These are phyloP conservation scores for Talaromyces liani DNA, from an alignment of 495 filamentous ascomycete genomes.

Conservation along the genomic window DNA sequence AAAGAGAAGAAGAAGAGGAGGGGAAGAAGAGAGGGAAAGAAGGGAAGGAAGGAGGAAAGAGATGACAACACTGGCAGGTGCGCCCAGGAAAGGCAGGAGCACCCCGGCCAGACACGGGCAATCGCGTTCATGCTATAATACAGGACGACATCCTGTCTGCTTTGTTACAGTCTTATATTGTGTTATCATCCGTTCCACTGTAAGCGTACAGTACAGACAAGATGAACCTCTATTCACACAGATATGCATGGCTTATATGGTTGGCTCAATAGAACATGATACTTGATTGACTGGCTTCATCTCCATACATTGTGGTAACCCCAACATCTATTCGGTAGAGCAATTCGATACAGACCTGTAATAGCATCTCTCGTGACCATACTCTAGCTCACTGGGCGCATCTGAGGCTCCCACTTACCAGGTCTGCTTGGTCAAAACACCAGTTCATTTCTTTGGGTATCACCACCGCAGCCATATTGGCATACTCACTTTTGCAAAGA, in stretches of 20 bases:
- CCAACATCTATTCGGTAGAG: not conserved
- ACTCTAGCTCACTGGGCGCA: not conserved
- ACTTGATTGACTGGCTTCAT: not conserved
- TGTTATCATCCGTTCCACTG: not conserved
- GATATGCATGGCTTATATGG: not conserved
- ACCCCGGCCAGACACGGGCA: not conserved
- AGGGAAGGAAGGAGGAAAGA: slow-evolving; percentile 10
- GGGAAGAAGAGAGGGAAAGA: slow-evolving; percentile 4
- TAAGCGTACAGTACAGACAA: not conserved
- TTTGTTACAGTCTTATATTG: not conserved
- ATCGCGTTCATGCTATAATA: not conserved
- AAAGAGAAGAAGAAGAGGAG: slow-evolving; percentile 2
- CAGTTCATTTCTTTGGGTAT: not conserved
- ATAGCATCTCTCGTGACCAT: not conserved
- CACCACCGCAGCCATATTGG: not conserved
- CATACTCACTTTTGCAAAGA: not conserved
- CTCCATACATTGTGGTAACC: not conserved
- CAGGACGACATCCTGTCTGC: not conserved
- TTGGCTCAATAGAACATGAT: not conserved
- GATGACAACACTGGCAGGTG: not conserved
- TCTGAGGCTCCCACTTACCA: not conserved
- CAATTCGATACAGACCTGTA: not conserved
- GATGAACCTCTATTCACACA: not conserved
- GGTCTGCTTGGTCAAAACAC: not conserved
- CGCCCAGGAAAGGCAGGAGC: not conserved